Base-by-base conservation (phyloP, 2,329 filamentous ascomycete species). In the Parafenestella ontariensis region DNA sequence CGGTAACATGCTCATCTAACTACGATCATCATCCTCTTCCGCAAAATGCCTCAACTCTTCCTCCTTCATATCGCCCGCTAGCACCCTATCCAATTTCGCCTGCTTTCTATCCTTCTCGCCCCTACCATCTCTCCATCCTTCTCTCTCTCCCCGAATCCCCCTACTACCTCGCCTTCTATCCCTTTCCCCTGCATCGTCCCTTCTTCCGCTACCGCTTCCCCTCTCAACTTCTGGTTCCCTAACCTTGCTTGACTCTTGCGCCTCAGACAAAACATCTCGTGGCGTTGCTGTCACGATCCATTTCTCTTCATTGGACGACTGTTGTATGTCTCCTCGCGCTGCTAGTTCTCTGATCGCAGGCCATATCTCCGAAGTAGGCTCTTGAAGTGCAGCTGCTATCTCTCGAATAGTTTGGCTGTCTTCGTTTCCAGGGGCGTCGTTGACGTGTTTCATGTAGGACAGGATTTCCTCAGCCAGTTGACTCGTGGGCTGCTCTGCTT, bases 111-210 rank as follows among this genome's bases (percentile, higher is more conserved):
- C 49, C 29, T 53, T 53, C 33, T 60, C 23, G 68, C 68, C 17
- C 41, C 29, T 11, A 67, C 66, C n/a, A 58, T 52, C n/a, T 62
- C 71, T 34, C 66, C 48, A 9, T 73, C 70, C 65, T 39, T 29
- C 50, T 46, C 1, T 52, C 34, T 6, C 58, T 66, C n/a, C 64
- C 66, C 13, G 60, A 58, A 45, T 74, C 72, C 64, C 10, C 58
- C 50, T n/a, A 65, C 70, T 24, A 53, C n/a, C 51, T 46, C 17
- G 65, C 70, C 36, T 55, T 47, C 20, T 61, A n/a, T n/a, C n/a
- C n/a, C n/a, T n/a, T n/a, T n/a, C n/a, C n/a, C n/a, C n/a, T n/a
- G n/a, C n/a, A n/a, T n/a, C n/a, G n/a, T n/a, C 2, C 51, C 41
- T 21, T 65, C 58, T 6, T 57, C 52, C 11, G 52, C 41, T 33